Conservation (phyloP, 2,329 filamentous ascomycete species). For the Didymella sp. region DNA sequence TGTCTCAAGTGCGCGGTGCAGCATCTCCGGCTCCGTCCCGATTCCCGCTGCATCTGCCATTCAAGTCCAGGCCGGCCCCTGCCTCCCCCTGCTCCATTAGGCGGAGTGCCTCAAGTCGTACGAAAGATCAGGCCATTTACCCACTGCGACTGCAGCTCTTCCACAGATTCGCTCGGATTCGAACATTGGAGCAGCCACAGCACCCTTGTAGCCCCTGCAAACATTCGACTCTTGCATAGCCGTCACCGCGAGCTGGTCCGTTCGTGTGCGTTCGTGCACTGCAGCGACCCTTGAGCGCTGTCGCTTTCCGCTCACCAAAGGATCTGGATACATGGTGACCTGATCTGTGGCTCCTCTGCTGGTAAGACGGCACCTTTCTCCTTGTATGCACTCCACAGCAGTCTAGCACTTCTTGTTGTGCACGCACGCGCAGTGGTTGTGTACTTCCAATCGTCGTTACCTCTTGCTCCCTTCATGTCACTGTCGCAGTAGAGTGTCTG, state of each 20-base stretch:
- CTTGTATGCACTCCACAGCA: not conserved
- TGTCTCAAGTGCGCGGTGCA: conserved; percentile 9
- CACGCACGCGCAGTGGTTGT: not conserved
- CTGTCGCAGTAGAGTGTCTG: conserved; percentile 12
- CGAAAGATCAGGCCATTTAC: conserved; percentile 13
- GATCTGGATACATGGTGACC: conserved; percentile 17
- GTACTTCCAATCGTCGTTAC: not conserved
- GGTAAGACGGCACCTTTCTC: conserved; percentile 20
- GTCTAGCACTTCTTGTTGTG: not conserved
- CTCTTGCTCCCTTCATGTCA: not conserved
- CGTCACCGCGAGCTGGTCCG: conserved; percentile 4
- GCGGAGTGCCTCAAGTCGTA: conserved; percentile 12
- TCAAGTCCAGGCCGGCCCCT: conserved; percentile 1
- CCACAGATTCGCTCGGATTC: conserved; percentile 5
- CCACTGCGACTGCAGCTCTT: conserved; percentile 17
- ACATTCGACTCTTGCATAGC: conserved; percentile 17
- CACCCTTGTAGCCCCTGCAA: conserved; percentile 4
- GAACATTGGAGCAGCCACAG: not conserved
- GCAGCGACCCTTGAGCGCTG: conserved; percentile 12
- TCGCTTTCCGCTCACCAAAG: not conserved
- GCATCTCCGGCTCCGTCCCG: not conserved
- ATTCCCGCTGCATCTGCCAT: not conserved
- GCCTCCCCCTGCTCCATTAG: not conserved
- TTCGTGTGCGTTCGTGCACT: conserved; percentile 1
- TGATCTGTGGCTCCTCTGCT: conserved; percentile 17